A percentile compares a stretch with the other conserved stretches of the same genome.
These are phyloP conservation scores for Phlebopus sp. DNA, from an alignment of 1,284 basidiomycete genomes.

Conservation along the genomic window DNA sequence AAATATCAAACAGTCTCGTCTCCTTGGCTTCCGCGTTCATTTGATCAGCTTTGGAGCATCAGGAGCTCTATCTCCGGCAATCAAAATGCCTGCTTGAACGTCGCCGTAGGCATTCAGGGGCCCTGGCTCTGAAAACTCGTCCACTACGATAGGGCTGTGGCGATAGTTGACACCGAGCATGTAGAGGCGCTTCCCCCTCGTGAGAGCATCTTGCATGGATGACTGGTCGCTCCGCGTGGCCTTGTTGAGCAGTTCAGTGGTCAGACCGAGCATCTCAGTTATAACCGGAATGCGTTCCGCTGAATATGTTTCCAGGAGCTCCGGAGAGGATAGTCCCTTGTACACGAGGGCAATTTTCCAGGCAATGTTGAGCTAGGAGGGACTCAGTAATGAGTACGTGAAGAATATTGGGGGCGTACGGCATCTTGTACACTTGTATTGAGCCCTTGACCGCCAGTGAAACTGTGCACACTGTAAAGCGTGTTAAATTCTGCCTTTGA, in stretches of 20 bases:
- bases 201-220: not conserved
- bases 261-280: conserved; percentile 25
- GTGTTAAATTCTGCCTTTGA: not conserved
- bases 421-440: conserved; percentile 24
- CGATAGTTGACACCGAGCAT: conserved; percentile 31
- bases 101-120: conserved; percentile 12
- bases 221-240: not conserved
- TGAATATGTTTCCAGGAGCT: conserved; percentile 24
- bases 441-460: conserved; percentile 21
- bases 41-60: conserved; percentile 14
- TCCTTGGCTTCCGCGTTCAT: not conserved
- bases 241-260: conserved; percentile 12
- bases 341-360: conserved; percentile 33
- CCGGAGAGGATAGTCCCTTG: conserved; percentile 20
- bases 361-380: conserved; percentile 23
- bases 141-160: conserved; percentile 25
- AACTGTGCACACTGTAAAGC: conserved; percentile 19
- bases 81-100: conserved; percentile 11
- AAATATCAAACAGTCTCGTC: conserved; percentile 11
- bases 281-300: conserved; percentile 31
- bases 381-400: no score
- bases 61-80: conserved; percentile 28
- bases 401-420: not conserved
- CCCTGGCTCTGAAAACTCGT: conserved; percentile 14
- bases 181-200: conserved; percentile 8